phyloP scores from a whole-genome alignment of 148 eudicot genomes.

The Silene conica region DNA sequence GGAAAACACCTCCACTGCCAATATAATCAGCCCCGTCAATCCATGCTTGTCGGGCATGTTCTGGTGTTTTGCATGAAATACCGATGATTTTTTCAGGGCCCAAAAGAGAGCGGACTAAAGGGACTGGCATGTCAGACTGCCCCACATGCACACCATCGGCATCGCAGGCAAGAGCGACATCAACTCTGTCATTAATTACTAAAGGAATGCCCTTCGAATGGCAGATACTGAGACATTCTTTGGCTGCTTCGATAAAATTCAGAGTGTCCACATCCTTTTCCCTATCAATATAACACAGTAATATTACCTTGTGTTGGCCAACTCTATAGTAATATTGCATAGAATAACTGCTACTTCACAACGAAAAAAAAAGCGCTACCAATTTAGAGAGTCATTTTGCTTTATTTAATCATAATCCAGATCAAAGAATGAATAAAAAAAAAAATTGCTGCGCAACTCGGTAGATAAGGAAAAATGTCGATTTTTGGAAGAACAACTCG shows the following conservation, averaged over 20 bases:
- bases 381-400: not conserved
- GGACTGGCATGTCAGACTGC: slow-evolving; percentile 78
- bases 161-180: slow-evolving; percentile 76
- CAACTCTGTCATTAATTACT: slow-evolving; percentile 74
- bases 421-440: not conserved
- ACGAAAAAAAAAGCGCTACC: no score
- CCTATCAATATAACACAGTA: slow-evolving; percentile 27
- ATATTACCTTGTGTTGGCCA: not conserved
- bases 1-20: slow-evolving; percentile 85
- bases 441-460: no score
- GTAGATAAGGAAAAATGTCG: not conserved
- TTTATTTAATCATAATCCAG: not conserved
- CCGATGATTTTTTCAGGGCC: slow-evolving; percentile 87
- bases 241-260: slow-evolving; percentile 72
- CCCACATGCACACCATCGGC: slow-evolving; percentile 90
- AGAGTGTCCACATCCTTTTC: slow-evolving; percentile 71
- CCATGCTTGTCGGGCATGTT: slow-evolving; percentile 83
- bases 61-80: slow-evolving; percentile 74
- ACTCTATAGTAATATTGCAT: no score
- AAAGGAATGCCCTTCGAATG: slow-evolving; percentile 50
- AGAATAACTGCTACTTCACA: not conserved
- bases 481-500: not conserved
- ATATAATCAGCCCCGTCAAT: slow-evolving; percentile 81
- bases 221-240: slow-evolving; percentile 59
- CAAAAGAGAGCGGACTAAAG: slow-evolving; percentile 53